phyloP scores from a whole-genome alignment of 495 filamentous ascomycete species.

The Friedmanniomyces simplex region DNA sequence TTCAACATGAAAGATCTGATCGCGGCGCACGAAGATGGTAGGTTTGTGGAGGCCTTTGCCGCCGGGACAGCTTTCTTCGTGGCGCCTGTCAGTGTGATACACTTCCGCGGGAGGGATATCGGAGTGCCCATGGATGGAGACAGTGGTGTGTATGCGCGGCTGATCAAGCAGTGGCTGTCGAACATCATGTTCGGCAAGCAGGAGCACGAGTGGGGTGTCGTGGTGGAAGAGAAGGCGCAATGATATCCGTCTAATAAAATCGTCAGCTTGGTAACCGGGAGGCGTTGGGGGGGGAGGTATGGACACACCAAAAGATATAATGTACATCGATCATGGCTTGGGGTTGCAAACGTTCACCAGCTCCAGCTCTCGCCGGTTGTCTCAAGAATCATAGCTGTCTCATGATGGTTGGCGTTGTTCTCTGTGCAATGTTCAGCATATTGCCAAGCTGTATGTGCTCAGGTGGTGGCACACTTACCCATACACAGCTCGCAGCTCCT shows the following conservation, averaged over 20 bases:
- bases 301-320: background rate
- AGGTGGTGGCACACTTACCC: conserved; percentile 34
- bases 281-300: background rate
- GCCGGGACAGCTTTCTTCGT: conserved; percentile 88
- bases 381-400: background rate
- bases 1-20: conserved; percentile 73
- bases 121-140: conserved; percentile 50
- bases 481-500: conserved; percentile 39
- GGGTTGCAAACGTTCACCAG: too few relatives aligned
- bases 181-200: conserved; percentile 82
- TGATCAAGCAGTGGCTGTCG: conserved; percentile 67
- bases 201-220: conserved; percentile 67
- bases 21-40: conserved; percentile 60
- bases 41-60: conserved; percentile 75
- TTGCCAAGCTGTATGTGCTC: background rate
- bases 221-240: conserved; percentile 36
- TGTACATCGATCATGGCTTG: background rate
- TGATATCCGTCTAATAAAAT: background rate
- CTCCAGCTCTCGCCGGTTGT: too few relatives aligned
- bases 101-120: conserved; percentile 60
- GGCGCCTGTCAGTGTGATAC: conserved; percentile 60
- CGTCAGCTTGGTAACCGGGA: background rate
- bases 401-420: conserved; percentile 1
- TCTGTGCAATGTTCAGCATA: conserved; percentile 2
- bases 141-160: conserved; percentile 51